These are phyloP conservation scores for Ascoidea asiatica DNA, from an alignment of 805 yeast species.

Conservation along the genomic window DNA sequence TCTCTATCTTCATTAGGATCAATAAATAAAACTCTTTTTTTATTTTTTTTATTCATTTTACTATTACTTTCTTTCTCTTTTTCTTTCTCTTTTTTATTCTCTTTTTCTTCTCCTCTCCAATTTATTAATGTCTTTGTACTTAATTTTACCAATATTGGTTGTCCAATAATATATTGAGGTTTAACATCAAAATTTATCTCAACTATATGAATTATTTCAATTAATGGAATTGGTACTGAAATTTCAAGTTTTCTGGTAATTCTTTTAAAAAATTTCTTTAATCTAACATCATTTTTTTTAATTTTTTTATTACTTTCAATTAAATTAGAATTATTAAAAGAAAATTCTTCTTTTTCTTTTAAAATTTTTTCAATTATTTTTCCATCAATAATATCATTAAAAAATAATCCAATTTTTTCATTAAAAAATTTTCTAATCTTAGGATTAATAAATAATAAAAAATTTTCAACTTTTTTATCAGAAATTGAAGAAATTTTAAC, in stretches of 20 bases:
- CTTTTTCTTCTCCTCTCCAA: conserved; percentile 23
- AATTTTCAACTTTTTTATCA: background rate
- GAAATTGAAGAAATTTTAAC: conserved; percentile 10
- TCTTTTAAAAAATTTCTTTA: conserved; percentile 7
- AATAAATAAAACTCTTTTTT: conserved; percentile 10
- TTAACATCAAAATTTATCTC: conserved; percentile 25
- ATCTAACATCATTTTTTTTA: background rate
- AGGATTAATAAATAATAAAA: background rate
- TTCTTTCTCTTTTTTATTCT: background rate
- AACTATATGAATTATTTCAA: conserved; percentile 46
- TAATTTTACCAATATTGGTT: conserved; percentile 36
- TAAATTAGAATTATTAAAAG: background rate
- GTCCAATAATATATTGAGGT: conserved; percentile 44
- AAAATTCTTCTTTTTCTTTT: background rate
- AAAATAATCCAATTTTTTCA: background rate
- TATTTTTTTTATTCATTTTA: conserved; percentile 1
- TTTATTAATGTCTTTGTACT: conserved; percentile 27
- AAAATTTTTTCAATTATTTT: background rate
- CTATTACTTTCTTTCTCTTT: background rate
- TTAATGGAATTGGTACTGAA: conserved; percentile 48
- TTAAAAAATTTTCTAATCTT: background rate
- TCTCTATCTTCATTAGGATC: conserved; percentile 8
- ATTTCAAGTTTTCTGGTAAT: conserved; percentile 24
- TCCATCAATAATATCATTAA: conserved; percentile 7
- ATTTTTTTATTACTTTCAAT: background rate